Evolutionary conservation across 192 early-diverging fungal species (phyloP).

Genomic region (Rhizophagus sp.): DNA sequence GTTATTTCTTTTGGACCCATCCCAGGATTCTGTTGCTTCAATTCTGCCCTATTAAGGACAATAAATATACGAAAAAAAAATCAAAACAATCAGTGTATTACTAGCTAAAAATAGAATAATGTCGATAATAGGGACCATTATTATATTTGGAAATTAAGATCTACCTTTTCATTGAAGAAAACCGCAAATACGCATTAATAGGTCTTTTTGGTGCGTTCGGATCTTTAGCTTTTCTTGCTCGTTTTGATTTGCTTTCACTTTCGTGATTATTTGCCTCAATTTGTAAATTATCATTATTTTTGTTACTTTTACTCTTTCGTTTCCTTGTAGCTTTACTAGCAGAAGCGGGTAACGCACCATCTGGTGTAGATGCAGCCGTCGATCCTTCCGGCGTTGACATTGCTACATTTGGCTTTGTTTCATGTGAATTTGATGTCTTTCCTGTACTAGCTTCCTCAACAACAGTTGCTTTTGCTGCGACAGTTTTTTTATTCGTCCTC

Average conservation of each 20-base stretch:
- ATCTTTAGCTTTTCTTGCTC: conserved; percentile 35
- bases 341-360: too few species aligned
- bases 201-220: conserved; percentile 47
- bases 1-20: conserved; percentile 43
- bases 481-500: neutral
- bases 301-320: conserved; percentile 10
- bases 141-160: neutral
- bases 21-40: conserved; percentile 44
- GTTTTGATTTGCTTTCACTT: conserved; percentile 4
- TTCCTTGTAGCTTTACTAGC: neutral
- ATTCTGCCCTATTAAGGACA: conserved; percentile 33
- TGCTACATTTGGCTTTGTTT: neutral
- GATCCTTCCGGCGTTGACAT: neutral
- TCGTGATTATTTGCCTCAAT: neutral
- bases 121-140: neutral
- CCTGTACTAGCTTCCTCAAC: neutral
- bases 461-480: neutral
- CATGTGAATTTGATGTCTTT: neutral
- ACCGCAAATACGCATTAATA: conserved; percentile 43
- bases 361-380: neutral
- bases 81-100: neutral
- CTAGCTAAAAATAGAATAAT: neutral
- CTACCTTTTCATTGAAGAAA: conserved; percentile 43
- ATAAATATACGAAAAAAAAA: neutral
- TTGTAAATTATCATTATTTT: conserved; percentile 3